Base-by-base conservation (phyloP, 768 basidiomycete genomes). In the Lanmaoa rubissima region DNA sequence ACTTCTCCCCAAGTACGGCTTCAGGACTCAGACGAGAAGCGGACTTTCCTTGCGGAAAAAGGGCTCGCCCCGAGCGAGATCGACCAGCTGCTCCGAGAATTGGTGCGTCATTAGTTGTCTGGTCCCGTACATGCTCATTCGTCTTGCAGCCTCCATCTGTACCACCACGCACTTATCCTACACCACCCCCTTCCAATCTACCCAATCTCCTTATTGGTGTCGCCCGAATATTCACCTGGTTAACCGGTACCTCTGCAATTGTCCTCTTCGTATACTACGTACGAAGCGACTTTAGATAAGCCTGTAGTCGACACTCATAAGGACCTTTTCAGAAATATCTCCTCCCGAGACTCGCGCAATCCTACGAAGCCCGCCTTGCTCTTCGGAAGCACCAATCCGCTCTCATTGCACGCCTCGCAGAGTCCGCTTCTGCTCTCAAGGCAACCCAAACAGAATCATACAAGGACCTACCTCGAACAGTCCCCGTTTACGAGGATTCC, bases 161-260 rank as follows among this genome's bases (percentile, higher is more conserved):
- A 36, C 89, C 89, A 19, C 87, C 89, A 0, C 80, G 87, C 61
- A 84, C 85, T 47, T 92, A 92, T 63, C 89, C 89, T 4, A 82
- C 80, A 57, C 80, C 77, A 12, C 81, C 84, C 5, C 88, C 88
- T 3, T 91, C 89, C 4, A 82, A 80, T 62, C 72, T 92, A 1
- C 88, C 88, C 0, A 77, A 78, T 44, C 77, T 91, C 39, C 73
- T 92, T n/a, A 68, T 84, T 12, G 88, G 85, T 3, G 70, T 85
- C 17, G 71, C 76, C 26, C 80, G 87, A 42, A 70, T 90, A 19
- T 79, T 87, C 48, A 73, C 74, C 8, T 92, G 88, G 90, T 65
- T 88, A 54, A 76, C 79, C 2, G 86, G 90, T 6, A 79, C 86
- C 11, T 84, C 86, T 44, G 80, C 83, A 1, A 70, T 77, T 1